Conservation (phyloP, 2,329 filamentous ascomycete genomes). For the Phialemonium atrogriseum region DNA sequence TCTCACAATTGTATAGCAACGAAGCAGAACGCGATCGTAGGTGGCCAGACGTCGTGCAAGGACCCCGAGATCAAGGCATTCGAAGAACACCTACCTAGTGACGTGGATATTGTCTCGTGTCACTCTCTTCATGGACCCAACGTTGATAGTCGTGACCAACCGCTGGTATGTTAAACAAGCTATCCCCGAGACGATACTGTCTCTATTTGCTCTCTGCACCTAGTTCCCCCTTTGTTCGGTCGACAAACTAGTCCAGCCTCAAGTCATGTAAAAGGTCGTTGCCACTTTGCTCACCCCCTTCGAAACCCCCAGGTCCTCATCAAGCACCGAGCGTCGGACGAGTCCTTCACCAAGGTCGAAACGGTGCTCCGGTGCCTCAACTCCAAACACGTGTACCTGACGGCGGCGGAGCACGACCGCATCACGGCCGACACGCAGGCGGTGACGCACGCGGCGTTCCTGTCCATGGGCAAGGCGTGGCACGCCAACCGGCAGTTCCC, state of each 20-base stretch:
- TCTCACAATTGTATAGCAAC: constrained; percentile 53
- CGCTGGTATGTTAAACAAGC: constrained; percentile 53
- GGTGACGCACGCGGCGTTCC: constrained; percentile 92
- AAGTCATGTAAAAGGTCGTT: too few relatives aligned
- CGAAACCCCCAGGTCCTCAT: constrained; percentile 65
- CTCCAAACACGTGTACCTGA: constrained; percentile 81
- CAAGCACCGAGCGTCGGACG: constrained; percentile 77
- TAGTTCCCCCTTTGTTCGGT: too few relatives aligned
- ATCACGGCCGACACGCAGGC: constrained; percentile 98
- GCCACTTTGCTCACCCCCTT: neutral
- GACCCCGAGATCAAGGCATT: constrained; percentile 92
- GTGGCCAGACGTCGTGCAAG: constrained; percentile 97
- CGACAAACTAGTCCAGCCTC: too few relatives aligned
- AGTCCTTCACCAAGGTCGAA: constrained; percentile 71
- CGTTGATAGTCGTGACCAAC: constrained; percentile 82
- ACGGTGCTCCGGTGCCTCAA: constrained; percentile 72
- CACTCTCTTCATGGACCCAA: constrained; percentile 93
- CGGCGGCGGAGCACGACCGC: constrained; percentile 81
- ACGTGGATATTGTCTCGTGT: constrained; percentile 91
- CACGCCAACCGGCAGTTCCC: constrained; percentile 91
- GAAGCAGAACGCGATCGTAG: constrained; percentile 89
- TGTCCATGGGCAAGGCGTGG: constrained; percentile 98
- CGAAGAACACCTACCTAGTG: constrained; percentile 74
- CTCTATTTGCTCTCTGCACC: neutral
- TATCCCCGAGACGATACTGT: too few relatives aligned